Conservation (phyloP, 2,329 filamentous ascomycete species). For the Didymella segeticola region DNA sequence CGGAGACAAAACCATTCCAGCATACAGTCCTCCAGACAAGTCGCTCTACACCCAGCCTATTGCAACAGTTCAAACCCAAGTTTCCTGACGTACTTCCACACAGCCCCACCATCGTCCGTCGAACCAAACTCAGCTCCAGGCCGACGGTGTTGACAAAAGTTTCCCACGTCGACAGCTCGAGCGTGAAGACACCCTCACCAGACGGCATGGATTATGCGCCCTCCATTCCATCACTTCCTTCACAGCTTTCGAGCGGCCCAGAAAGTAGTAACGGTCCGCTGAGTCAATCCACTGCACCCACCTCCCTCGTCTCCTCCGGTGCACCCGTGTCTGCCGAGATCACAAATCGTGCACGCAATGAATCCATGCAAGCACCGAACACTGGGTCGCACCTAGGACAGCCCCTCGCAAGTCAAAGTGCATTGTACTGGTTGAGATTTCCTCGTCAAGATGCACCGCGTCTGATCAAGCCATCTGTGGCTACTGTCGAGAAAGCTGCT, state of each 20-base stretch:
- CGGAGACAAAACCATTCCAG: conserved; percentile 17
- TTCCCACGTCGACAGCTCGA: conserved; percentile 6
- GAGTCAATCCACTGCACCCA: conserved; percentile 46
- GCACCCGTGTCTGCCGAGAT: conserved; percentile 40
- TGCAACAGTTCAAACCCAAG: conserved; percentile 34
- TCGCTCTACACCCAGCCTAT: conserved; percentile 40
- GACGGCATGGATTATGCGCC: conserved; percentile 18
- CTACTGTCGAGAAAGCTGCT: conserved; percentile 78
- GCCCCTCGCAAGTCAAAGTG: conserved; percentile 21
- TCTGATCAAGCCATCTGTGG: conserved; percentile 48
- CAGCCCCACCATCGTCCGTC: conserved; percentile 42
- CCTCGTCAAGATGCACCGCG: conserved; percentile 43
- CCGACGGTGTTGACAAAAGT: conserved; percentile 32
- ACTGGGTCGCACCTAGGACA: conserved; percentile 26
- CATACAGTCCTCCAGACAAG: conserved; percentile 29
- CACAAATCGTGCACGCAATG: conserved; percentile 29
- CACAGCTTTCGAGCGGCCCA: conserved; percentile 34
- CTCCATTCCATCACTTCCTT: conserved; percentile 36
- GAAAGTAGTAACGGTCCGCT: conserved; percentile 37
- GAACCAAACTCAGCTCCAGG: conserved; percentile 37
- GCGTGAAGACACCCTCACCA: background rate
- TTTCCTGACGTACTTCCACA: conserved; percentile 37
- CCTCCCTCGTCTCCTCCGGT: conserved; percentile 43
- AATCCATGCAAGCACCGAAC: conserved; percentile 17
- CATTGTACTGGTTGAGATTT: conserved; percentile 38